Conservation (phyloP, 2,329 filamentous ascomycete species). For the Aspergillus versicolor region DNA sequence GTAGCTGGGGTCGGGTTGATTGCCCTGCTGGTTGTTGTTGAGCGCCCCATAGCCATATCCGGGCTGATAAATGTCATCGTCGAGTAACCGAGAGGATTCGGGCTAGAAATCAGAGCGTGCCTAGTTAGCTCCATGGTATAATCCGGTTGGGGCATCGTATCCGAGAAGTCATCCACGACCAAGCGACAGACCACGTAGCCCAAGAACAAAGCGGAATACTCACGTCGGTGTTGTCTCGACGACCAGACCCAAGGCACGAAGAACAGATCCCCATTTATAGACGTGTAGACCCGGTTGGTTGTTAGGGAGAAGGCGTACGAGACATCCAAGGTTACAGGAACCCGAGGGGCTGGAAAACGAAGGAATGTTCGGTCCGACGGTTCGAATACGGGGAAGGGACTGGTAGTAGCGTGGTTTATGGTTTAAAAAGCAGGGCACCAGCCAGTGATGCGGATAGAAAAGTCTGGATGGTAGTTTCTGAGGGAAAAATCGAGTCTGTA, state of each 20-base stretch:
- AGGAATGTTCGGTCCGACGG: not conserved
- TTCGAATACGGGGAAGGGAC: not conserved
- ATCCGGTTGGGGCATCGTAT: not conserved
- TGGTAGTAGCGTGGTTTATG: not conserved
- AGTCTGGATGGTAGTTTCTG: not conserved
- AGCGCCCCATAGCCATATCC: slow-evolving; percentile 45
- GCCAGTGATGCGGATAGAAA: slow-evolving; percentile 11
- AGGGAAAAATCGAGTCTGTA: not conserved
- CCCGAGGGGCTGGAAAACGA: slow-evolving; percentile 1
- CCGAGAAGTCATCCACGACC: not conserved
- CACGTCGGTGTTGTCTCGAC: slow-evolving; percentile 41
- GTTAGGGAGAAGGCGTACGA: slow-evolving; percentile 10
- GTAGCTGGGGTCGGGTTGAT: slow-evolving; percentile 43
- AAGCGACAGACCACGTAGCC: not conserved
- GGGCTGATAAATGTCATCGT: slow-evolving; percentile 46
- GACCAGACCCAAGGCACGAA: slow-evolving; percentile 42
- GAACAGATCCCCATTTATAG: slow-evolving; percentile 45
- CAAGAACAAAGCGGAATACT: slow-evolving; percentile 5
- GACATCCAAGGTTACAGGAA: slow-evolving; percentile 9
- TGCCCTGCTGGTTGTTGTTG: slow-evolving; percentile 35
- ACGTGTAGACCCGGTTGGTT: slow-evolving; percentile 3
- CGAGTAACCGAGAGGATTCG: slow-evolving; percentile 46
- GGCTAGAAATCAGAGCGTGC: slow-evolving; percentile 23
- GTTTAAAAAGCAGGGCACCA: slow-evolving; percentile 7
- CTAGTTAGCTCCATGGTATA: not conserved